These are phyloP conservation scores for Penicillium daleae DNA, from an alignment of 495 filamentous ascomycete species.

Conservation along the genomic window DNA sequence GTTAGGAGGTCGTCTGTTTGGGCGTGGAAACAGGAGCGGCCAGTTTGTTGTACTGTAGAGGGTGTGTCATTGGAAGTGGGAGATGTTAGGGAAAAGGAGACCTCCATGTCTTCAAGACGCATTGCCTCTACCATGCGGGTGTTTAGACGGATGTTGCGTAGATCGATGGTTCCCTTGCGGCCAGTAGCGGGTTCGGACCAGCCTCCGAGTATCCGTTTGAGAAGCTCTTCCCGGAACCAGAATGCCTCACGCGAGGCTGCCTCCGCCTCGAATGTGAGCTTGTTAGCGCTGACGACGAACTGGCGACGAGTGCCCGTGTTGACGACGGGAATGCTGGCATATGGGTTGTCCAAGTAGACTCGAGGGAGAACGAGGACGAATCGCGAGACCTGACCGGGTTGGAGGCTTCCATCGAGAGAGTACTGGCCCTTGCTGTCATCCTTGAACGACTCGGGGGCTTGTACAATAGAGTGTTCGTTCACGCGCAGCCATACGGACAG, in stretches of 20 bases:
- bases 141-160: slow-evolving; percentile 72
- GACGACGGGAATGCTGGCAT: slow-evolving; percentile 76
- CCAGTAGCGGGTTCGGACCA: slow-evolving; percentile 68
- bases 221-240: slow-evolving; percentile 87
- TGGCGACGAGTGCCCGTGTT: slow-evolving; percentile 75
- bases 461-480: slow-evolving; percentile 34
- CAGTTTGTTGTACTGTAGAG: slow-evolving; percentile 41
- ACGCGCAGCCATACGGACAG: slow-evolving; percentile 63
- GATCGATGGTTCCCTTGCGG: slow-evolving; percentile 70
- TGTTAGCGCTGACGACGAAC: slow-evolving; percentile 83
- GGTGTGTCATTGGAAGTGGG: slow-evolving; percentile 16
- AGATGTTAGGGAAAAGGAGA: slow-evolving; percentile 60
- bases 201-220: slow-evolving; percentile 67
- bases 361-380: slow-evolving; percentile 77
- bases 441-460: slow-evolving; percentile 8
- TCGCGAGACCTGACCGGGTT: slow-evolving; percentile 77
- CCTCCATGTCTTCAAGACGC: slow-evolving; percentile 76
- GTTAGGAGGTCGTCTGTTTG: slow-evolving; percentile 72
- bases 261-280: slow-evolving; percentile 78
- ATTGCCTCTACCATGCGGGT: slow-evolving; percentile 82
- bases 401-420: slow-evolving; percentile 62
- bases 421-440: slow-evolving; percentile 36
- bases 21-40: slow-evolving; percentile 58
- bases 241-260: slow-evolving; percentile 80
- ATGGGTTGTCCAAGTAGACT: slow-evolving; percentile 74